Conservation (phyloP, 1,284 basidiomycete genomes). For the Cutaneotrichosporon sp. region DNA sequence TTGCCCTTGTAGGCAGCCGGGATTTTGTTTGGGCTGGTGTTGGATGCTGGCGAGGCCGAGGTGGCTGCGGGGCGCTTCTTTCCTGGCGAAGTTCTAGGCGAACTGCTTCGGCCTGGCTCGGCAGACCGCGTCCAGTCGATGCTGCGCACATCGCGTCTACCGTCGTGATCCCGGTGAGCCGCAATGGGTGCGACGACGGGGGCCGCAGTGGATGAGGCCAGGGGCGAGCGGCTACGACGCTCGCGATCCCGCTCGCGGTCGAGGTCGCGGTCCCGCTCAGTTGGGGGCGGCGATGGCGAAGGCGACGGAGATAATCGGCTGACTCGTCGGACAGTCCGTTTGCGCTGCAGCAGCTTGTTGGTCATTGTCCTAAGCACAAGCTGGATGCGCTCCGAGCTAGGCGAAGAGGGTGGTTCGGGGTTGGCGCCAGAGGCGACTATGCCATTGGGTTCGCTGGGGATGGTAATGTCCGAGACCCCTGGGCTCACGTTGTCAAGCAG, state of each 20-base stretch:
- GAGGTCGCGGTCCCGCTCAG: background rate
- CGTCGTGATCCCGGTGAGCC: background rate
- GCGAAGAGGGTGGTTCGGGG: background rate
- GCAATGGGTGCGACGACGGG: conserved; percentile 1
- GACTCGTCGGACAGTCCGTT: conserved; percentile 41
- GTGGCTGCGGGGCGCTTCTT: background rate
- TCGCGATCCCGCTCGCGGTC: background rate
- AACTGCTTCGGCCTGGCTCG: background rate
- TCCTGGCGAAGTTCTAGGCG: background rate
- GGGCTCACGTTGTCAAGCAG: conserved; percentile 13
- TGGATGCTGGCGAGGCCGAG: background rate
- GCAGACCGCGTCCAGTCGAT: background rate
- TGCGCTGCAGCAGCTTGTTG: conserved; percentile 48
- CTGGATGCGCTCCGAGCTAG: conserved; percentile 41
- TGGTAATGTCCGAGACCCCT: background rate
- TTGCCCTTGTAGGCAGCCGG: background rate
- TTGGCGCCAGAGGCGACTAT: too few relatives aligned
- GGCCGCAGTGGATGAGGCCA: background rate
- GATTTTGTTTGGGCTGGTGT: background rate
- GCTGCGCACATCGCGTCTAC: conserved; percentile 2
- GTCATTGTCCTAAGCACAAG: conserved; percentile 51
- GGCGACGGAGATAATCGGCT: conserved; percentile 7
- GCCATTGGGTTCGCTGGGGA: conserved; percentile 18
- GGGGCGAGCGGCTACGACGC: background rate
- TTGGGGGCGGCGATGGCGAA: conserved; percentile 6